Percentiles rank a stretch among this genome's conserved stretches.
Evolutionary conservation across 305 asterid genomes (phyloP).

Genomic region (Fraxinus platypoda): DNA sequence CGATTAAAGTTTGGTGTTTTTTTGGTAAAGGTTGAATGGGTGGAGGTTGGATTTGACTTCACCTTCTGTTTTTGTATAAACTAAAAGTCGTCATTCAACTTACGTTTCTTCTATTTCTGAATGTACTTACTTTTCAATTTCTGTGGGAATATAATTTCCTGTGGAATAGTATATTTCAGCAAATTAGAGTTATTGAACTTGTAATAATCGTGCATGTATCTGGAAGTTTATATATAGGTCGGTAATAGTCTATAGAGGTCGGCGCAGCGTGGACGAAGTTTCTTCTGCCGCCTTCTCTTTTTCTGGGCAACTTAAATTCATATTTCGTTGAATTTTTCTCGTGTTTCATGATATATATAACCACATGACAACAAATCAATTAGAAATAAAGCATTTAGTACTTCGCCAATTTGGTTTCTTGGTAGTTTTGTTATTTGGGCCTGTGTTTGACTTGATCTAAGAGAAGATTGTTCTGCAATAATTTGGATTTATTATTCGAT

Average conservation of each 20-base stretch:
- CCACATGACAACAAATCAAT: background rate
- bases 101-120: constrained; percentile 20
- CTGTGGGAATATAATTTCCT: background rate
- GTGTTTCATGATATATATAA: constrained; percentile 2
- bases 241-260: constrained; percentile 22
- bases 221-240: constrained; percentile 17
- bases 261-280: constrained; percentile 29
- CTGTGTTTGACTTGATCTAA: background rate
- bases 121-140: background rate
- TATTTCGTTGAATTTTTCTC: constrained; percentile 37
- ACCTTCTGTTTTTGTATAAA: background rate
- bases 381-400: background rate
- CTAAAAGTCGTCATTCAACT: constrained; percentile 22
- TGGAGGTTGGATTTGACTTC: constrained; percentile 19
- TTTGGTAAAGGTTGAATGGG: background rate
- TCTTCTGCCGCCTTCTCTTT: background rate
- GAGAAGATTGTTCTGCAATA: background rate
- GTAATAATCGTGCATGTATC: background rate
- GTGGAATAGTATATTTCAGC: constrained; percentile 1
- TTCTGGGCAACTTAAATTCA: background rate
- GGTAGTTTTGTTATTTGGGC: background rate
- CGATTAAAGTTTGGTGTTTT: background rate
- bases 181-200: background rate
- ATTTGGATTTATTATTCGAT: background rate
- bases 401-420: background rate